Evolutionary conservation across 805 yeast species (phyloP).

Genomic region (Starmerella cellae): DNA sequence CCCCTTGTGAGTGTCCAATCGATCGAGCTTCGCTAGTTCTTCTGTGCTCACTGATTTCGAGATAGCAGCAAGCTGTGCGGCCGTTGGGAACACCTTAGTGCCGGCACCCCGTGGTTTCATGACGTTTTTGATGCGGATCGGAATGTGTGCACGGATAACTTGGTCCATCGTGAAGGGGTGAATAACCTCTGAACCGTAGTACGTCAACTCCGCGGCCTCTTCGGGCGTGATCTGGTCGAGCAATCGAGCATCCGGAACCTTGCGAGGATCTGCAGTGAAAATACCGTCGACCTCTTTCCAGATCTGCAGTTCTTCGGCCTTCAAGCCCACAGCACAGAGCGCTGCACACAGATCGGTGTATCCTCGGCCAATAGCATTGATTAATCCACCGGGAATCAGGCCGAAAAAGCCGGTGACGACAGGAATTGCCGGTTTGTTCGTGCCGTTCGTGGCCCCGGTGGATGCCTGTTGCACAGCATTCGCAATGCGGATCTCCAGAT

Average conservation of each 20-base stretch:
- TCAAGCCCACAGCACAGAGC: slow-evolving; percentile 78
- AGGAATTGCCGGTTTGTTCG: slow-evolving; percentile 38
- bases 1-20: slow-evolving; percentile 10
- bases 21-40: slow-evolving; percentile 21
- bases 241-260: slow-evolving; percentile 78
- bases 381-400: slow-evolving; percentile 83
- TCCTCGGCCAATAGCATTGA: slow-evolving; percentile 91
- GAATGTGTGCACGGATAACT: slow-evolving; percentile 88
- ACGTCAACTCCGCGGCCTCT: slow-evolving; percentile 95
- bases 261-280: slow-evolving; percentile 95
- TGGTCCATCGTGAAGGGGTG: slow-evolving; percentile 99
- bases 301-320: slow-evolving; percentile 87
- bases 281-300: slow-evolving; percentile 99
- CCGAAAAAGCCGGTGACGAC: slow-evolving; percentile 96
- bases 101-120: slow-evolving; percentile 88
- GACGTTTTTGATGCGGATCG: slow-evolving; percentile 92
- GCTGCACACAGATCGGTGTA: slow-evolving; percentile 98
- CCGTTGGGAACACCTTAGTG: slow-evolving; percentile 83
- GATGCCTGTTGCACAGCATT: slow-evolving; percentile 28
- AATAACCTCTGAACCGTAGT: slow-evolving; percentile 94
- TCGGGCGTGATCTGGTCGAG: slow-evolving; percentile 88
- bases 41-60: slow-evolving; percentile 29
- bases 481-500: slow-evolving; percentile 40
- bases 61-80: not conserved
- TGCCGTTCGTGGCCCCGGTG: slow-evolving; percentile 23